Conservation (phyloP, 2,329 filamentous ascomycete species). For the Colletotrichum melonis region DNA sequence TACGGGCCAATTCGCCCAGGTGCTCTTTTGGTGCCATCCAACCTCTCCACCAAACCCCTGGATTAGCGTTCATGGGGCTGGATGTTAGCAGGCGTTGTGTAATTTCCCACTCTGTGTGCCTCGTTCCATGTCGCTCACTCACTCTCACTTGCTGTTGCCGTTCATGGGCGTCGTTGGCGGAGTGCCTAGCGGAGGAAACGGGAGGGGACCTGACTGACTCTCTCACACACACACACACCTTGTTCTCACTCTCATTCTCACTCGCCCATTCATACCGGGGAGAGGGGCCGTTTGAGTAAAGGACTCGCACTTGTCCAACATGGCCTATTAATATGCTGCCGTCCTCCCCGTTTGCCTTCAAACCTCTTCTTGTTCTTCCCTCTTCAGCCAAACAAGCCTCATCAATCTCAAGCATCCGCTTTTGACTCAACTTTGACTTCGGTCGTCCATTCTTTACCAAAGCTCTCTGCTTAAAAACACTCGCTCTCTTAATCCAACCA, state of each 20-base stretch:
- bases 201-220: constrained; percentile 39
- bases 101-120: constrained; percentile 34
- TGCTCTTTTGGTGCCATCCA: constrained; percentile 29
- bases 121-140: constrained; percentile 28
- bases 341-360: constrained; percentile 44
- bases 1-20: constrained; percentile 26
- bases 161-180: not conserved
- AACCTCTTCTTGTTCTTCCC: constrained; percentile 41
- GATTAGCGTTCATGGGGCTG: constrained; percentile 36
- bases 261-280: constrained; percentile 23
- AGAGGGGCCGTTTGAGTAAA: constrained; percentile 19
- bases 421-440: constrained; percentile 62
- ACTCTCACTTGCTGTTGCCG: not conserved
- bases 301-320: constrained; percentile 32
- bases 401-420: constrained; percentile 48
- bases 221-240: not conserved
- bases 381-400: constrained; percentile 58
- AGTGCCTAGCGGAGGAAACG: constrained; percentile 15
- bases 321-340: constrained; percentile 60
- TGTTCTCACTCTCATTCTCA: too few relatives aligned
- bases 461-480: constrained; percentile 45
- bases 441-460: constrained; percentile 68
- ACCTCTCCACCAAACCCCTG: constrained; percentile 37
- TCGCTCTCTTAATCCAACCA: constrained; percentile 44
- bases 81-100: constrained; percentile 23